Conservation (phyloP, 441 rosid genomes). For the Rhodomyrtus psidioides region DNA sequence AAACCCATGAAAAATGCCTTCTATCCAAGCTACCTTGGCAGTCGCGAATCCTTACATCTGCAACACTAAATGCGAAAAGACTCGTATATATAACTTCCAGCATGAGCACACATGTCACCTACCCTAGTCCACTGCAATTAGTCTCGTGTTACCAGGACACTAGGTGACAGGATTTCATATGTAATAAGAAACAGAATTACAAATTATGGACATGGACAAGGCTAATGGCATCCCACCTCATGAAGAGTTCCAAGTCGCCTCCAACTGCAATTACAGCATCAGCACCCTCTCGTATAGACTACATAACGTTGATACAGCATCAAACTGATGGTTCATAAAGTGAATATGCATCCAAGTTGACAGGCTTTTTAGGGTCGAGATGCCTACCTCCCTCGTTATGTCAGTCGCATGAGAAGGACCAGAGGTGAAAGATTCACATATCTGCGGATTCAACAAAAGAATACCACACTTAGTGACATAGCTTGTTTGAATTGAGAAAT, state of each 20-base stretch:
- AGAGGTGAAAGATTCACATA: constrained; percentile 73
- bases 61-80: neutral
- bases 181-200: neutral
- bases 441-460: constrained; percentile 29
- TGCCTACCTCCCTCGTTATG: constrained; percentile 85
- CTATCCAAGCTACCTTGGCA: neutral
- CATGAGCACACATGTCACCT: neutral
- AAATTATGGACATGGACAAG: neutral
- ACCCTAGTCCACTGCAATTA: neutral
- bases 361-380: neutral
- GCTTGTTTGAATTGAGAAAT: neutral
- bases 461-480: neutral
- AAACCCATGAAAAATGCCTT: neutral
- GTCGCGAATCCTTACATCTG: neutral
- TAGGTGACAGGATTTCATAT: neutral
- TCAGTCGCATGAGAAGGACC: constrained; percentile 94
- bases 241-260: constrained; percentile 98
- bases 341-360: neutral
- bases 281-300: constrained; percentile 93
- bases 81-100: neutral
- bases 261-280: constrained; percentile 99
- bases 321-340: neutral
- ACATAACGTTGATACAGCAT: neutral
- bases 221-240: constrained; percentile 39
- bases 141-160: neutral